Evolutionary conservation across 169 alveolate genomes (phyloP), one percentile per base, ranked within the genome.

Genomic region (Cryptosporidium canis): DNA sequence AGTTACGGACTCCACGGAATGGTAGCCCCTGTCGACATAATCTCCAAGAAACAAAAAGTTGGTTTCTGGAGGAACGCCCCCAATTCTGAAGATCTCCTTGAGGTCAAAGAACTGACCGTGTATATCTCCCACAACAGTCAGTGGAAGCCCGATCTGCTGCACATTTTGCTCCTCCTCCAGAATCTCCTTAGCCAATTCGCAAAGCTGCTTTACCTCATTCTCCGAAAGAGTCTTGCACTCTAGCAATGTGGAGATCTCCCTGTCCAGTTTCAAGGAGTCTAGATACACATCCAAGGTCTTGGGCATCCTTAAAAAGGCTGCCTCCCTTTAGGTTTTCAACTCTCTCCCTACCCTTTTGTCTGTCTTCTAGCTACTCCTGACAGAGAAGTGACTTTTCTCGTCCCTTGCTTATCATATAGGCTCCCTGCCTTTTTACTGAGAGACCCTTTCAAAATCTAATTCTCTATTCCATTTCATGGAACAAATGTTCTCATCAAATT

Each of bases 21-120:
- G 91, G 66, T 93, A 92, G 21, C 98, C 98, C 90, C 98, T 87
- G 82, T 96, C 97, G 8, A 96, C 98, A 83, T 93, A 96, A 83
- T 96, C 98, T 85, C 93, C 90, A 87, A 92, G 61, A 94, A 95
- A 77, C 44, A 77, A 61, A 61, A 77, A 77, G 33, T 77, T 77
- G 33, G 72, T 61, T 77, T 77, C 87, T 1, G 99, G 99, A 77
- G 87, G 87, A 24, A 77, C 72, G 4, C 87, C 87, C 11, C 87
- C 87, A 29, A 77, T 77, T 37, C 87, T 35, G 41, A 55, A 94
- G 66, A 82, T 94, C 93, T 84, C 94, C 84, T 66, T 94, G 83
- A 91, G 94, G 96, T 90, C 94, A 93, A 91, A 93, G 91, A 98
- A 93, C 77, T 95, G 94, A 0, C 97, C 97, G 72, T 95, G 97